A percentile compares a stretch with the other conserved stretches of the same genome.
phyloP scores from a whole-genome alignment of 2,329 filamentous ascomycete genomes.

The Rasamsonia emersonii region DNA sequence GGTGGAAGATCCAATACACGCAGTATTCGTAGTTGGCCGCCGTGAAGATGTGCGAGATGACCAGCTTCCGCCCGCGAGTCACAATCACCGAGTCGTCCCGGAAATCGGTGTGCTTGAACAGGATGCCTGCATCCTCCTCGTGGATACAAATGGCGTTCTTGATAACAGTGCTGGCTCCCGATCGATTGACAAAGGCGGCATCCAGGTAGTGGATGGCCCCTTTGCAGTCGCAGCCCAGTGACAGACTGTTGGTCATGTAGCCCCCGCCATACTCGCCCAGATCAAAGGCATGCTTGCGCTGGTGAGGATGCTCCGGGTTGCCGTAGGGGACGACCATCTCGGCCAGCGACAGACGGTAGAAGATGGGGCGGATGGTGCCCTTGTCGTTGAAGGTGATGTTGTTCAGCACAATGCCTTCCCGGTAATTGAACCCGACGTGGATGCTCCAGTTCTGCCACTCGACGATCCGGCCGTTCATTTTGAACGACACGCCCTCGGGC shows the following conservation, averaged over 20 bases:
- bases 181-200: slow-evolving; percentile 70
- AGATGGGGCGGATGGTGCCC: slow-evolving; percentile 65
- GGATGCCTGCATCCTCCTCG: slow-evolving; percentile 82
- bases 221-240: slow-evolving; percentile 57
- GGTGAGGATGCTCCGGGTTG: slow-evolving; percentile 41
- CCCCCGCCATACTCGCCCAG: slow-evolving; percentile 40
- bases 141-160: slow-evolving; percentile 95
- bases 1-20: slow-evolving; percentile 81
- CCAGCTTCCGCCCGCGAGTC: slow-evolving; percentile 74
- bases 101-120: slow-evolving; percentile 95
- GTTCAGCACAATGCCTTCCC: slow-evolving; percentile 81
- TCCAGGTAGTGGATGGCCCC: slow-evolving; percentile 88
- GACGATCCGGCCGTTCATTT: slow-evolving; percentile 61
- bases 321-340: slow-evolving; percentile 86
- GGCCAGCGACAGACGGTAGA: slow-evolving; percentile 79
- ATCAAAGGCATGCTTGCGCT: slow-evolving; percentile 41
- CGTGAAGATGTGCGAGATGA: slow-evolving; percentile 88
- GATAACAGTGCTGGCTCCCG: slow-evolving; percentile 67
- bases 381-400: slow-evolving; percentile 88
- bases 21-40: slow-evolving; percentile 95
- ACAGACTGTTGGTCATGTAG: slow-evolving; percentile 41
- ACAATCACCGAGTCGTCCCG: slow-evolving; percentile 80
- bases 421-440: slow-evolving; percentile 91
- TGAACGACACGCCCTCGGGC: slow-evolving; percentile 82
- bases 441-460: slow-evolving; percentile 92